phyloP scores from a whole-genome alignment of 2,329 filamentous ascomycete species.

The Lecanosticta acicola region DNA sequence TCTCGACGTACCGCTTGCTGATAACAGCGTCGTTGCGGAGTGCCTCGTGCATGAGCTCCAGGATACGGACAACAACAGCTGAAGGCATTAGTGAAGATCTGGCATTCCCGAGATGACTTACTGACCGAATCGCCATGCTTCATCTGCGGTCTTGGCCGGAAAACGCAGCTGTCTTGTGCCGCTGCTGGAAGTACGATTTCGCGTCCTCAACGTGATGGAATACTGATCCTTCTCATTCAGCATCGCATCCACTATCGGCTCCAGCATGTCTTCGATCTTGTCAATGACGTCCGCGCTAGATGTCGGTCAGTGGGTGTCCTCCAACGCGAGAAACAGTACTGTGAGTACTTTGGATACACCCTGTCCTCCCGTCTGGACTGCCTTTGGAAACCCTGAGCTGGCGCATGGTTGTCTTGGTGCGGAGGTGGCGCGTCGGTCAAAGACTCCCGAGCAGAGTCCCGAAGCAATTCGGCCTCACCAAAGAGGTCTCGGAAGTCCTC shows the following conservation, averaged over 20 bases:
- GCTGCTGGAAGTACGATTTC: conserved; percentile 7
- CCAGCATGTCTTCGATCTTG: conserved; percentile 53
- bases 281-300: conserved; percentile 36
- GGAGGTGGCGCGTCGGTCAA: conserved; percentile 17
- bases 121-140: conserved; percentile 55
- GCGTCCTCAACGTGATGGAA: conserved; percentile 44
- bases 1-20: conserved; percentile 49
- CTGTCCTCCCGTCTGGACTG: too few species aligned
- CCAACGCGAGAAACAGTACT: neutral
- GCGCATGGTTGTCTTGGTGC: conserved; percentile 1
- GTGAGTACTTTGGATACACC: conserved; percentile 9
- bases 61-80: conserved; percentile 52
- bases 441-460: conserved; percentile 22
- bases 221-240: conserved; percentile 41
- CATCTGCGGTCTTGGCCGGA: conserved; percentile 50
- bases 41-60: conserved; percentile 51
- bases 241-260: conserved; percentile 47
- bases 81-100: conserved; percentile 5
- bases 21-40: conserved; percentile 45
- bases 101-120: neutral
- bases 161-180: conserved; percentile 37
- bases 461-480: conserved; percentile 14
- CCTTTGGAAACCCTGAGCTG: too few species aligned
- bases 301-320: neutral
- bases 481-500: conserved; percentile 27